These are phyloP conservation scores for Coemansia sp. DNA, from an alignment of 192 early-diverging fungal genomes.

Conservation along the genomic window DNA sequence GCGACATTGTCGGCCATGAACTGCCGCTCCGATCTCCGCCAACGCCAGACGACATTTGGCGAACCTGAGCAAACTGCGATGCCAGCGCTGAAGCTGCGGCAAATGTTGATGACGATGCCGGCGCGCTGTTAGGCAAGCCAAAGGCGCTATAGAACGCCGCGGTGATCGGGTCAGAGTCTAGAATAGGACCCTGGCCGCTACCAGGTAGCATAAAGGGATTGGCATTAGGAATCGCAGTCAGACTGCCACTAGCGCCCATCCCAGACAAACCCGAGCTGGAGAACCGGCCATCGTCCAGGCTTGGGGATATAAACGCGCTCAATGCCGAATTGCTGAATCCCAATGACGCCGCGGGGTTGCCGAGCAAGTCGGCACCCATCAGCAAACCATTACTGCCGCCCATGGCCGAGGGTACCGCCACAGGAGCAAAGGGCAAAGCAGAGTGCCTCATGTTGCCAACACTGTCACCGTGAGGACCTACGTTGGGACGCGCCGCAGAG, in stretches of 20 bases:
- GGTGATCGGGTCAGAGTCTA: slow-evolving; percentile 42
- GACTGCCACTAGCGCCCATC: neutral
- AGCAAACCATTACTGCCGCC: slow-evolving; percentile 32
- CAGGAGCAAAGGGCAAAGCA: neutral
- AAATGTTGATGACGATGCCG: slow-evolving; percentile 11
- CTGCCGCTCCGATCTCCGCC: no score
- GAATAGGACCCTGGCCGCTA: slow-evolving; percentile 39
- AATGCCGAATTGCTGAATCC: slow-evolving; percentile 25
- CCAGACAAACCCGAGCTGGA: slow-evolving; percentile 8
- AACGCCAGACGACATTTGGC: slow-evolving; percentile 27
- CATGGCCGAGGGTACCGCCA: neutral
- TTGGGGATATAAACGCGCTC: slow-evolving; percentile 26
- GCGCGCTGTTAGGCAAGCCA: slow-evolving; percentile 23
- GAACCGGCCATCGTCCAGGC: slow-evolving; percentile 8
- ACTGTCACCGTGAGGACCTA: neutral
- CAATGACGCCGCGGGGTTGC: slow-evolving; percentile 14
- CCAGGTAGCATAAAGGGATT: slow-evolving; percentile 55
- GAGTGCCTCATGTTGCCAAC: neutral
- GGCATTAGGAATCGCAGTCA: slow-evolving; percentile 41
- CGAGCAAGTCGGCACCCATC: slow-evolving; percentile 32
- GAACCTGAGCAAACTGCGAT: slow-evolving; percentile 25
- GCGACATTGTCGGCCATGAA: no score
- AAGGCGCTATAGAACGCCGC: slow-evolving; percentile 52
- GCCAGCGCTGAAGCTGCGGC: slow-evolving; percentile 13
- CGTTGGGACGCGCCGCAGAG: neutral